Base-by-base conservation (phyloP, 2,329 filamentous ascomycete genomes). In the Fusarium marasasianum region DNA sequence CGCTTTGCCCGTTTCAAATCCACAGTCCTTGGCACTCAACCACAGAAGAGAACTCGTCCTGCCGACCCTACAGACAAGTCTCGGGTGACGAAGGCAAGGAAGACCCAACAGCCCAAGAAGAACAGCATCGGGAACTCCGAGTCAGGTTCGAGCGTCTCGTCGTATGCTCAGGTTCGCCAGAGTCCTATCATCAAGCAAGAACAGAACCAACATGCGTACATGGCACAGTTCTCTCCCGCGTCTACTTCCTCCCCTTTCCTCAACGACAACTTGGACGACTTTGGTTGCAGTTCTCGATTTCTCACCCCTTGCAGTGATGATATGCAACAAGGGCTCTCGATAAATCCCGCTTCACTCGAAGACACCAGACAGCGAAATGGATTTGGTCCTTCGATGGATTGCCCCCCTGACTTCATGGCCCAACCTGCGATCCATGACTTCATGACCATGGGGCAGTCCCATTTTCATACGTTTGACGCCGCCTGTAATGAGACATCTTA, bases 221-320 rank as follows among this genome's bases (percentile, higher is more conserved):
- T 76, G 45, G 71, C 74, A 14, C 77, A 85, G 79, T 84, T 81
- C 70, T 82, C 80, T 20, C 81, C 83, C 15, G 80, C 82, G 1
- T 84, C 84, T 26, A 83, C 81, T 15, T 69, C 77, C 40, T 83
- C 82, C 10, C 82, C 81, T 29, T 83, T 82, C 79, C 66, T 81
- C 60, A 69, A 79, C 65, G 80, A 84, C 66, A 80, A 81, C 72
- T 72, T 71, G 51, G 80, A 82, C 53, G 82, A 83, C 57, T 81
- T 83, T 31, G 33, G 41, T 15, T 58, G 41, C 43, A 80, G 80
- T 22, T 74, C 81, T 65, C 81, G 86, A 18, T 84, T 89, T 35
- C 84, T 89, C 66, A 90, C 88, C 0, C 88, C 88, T 3, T 87
- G 84, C 79, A 89, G 87, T 79, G 88, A 90, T 63, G 87, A 89